Base-by-base conservation (phyloP, 192 early-diverging fungal species). In the Rhizophagus clarus region DNA sequence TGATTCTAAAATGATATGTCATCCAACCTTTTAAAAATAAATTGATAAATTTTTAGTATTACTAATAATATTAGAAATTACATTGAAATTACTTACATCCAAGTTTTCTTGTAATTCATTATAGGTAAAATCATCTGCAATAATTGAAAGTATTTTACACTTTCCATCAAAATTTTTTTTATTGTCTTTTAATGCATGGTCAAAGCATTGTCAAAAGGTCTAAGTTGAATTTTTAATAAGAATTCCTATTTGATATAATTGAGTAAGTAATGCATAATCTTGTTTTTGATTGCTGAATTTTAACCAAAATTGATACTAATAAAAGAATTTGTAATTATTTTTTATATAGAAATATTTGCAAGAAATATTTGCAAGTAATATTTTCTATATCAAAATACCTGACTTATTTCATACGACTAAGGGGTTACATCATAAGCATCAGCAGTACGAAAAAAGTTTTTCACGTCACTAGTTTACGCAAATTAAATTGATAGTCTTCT, bases 21-120 rank as follows among this genome's bases (percentile, higher is more conserved):
- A 3, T 31, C 32, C 67, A 69, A 69, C 32, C 67, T 69, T 34
- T 69, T 69, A 69, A 12, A 40, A 34, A 34, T 4, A 34, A 34
- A 34, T 5, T 2, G 32, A 0, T 34, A 34, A 34, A 34, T 34
- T 34, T 34, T n/a, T n/a, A n/a, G n/a, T n/a, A n/a, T n/a, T n/a
- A n/a, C n/a, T n/a, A n/a, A n/a, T n/a, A n/a, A n/a, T n/a, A n/a
- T n/a, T n/a, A n/a, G n/a, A n/a, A n/a, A n/a, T n/a, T n/a, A n/a
- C n/a, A n/a, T n/a, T n/a, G n/a, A n/a, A n/a, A n/a, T n/a, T 67
- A 68, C 66, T 68, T 37, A 34, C 66, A 68, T 31, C 29, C 5
- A 37, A 31, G 32, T 68, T 68, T 31, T 8, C 8, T 32, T 68
- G 0, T 12, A 68, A 68, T 31, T 68, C 66, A 0, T 1, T 34